phyloP scores from a whole-genome alignment of 1,284 basidiomycete genomes.

The Cryptococcus maquisensis region DNA sequence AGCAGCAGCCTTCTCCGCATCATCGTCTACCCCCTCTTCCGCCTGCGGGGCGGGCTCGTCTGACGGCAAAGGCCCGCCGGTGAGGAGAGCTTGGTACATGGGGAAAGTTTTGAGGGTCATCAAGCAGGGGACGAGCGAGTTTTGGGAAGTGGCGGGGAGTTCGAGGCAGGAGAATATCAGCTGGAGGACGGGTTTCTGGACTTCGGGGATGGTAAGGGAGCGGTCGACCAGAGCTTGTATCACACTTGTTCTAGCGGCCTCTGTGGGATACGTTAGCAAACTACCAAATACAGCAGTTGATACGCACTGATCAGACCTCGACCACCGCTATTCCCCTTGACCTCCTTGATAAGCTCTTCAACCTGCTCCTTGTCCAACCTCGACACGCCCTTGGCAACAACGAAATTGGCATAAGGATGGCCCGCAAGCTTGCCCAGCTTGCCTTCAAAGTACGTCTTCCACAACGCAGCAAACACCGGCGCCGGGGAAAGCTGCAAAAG shows the following conservation, averaged over 20 bases:
- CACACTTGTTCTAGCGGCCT: slow-evolving; percentile 60
- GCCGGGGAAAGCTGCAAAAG: slow-evolving; percentile 62
- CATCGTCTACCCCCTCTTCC: slow-evolving; percentile 18
- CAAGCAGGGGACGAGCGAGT: slow-evolving; percentile 60
- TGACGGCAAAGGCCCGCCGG: slow-evolving; percentile 27
- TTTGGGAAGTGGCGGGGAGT: slow-evolving; percentile 51
- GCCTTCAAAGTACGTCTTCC: slow-evolving; percentile 69
- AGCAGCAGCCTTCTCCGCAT: slow-evolving; percentile 39
- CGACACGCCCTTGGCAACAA: slow-evolving; percentile 70
- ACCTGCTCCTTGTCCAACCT: slow-evolving; percentile 59
- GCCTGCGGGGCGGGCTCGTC: slow-evolving; percentile 16
- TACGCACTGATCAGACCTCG: slow-evolving; percentile 56
- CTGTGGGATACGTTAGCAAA: slow-evolving; percentile 39
- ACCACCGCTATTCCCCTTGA: slow-evolving; percentile 54
- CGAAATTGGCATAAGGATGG: slow-evolving; percentile 89
- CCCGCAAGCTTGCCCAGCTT: slow-evolving; percentile 66
- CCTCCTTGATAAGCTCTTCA: slow-evolving; percentile 57
- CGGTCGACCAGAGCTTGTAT: slow-evolving; percentile 69
- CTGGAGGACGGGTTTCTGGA: slow-evolving; percentile 50
- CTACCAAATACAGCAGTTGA: slow-evolving; percentile 1
- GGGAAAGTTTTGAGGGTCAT: slow-evolving; percentile 60
- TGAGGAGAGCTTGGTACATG: slow-evolving; percentile 33
- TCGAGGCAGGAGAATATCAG: slow-evolving; percentile 61
- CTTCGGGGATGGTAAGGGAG: slow-evolving; percentile 53
- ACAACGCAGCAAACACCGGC: slow-evolving; percentile 63